These are phyloP conservation scores for Ophiostoma sp. DNA, from an alignment of 2,329 filamentous ascomycete species.

Conservation along the genomic window DNA sequence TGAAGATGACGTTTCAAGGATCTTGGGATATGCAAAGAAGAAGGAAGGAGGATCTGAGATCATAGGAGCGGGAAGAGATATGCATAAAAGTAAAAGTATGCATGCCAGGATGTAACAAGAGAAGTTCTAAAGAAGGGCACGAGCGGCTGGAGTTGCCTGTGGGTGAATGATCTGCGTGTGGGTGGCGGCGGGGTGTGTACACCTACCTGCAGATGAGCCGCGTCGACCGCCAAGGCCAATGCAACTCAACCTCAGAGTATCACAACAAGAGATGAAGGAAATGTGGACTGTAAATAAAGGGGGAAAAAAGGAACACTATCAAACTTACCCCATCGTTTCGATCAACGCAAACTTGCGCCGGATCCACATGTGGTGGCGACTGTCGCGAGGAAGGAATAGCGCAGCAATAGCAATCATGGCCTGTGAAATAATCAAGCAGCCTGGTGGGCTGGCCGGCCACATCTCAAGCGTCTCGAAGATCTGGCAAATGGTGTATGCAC, in stretches of 20 bases:
- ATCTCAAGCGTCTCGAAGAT: conserved; percentile 76
- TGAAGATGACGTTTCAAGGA: neutral
- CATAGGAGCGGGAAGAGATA: neutral
- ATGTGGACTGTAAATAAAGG: neutral
- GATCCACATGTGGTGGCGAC: conserved; percentile 73
- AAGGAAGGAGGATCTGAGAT: neutral
- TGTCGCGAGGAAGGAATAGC: conserved; percentile 76
- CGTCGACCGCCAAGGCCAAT: neutral
- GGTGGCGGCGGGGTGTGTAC: neutral
- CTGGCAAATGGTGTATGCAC: conserved; percentile 71
- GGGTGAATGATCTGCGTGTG: conserved; percentile 9
- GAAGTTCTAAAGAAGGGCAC: neutral
- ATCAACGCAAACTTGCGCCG: conserved; percentile 75
- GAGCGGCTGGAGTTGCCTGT: neutral
- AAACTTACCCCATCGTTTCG: conserved; percentile 50
- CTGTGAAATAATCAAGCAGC: conserved; percentile 71
- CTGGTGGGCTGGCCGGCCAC: conserved; percentile 69
- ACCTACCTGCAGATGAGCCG: conserved; percentile 1
- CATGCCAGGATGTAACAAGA: neutral
- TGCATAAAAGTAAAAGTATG: neutral
- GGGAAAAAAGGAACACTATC: neutral
- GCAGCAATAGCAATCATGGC: conserved; percentile 73
- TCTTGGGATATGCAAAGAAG: neutral
- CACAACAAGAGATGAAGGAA: neutral
- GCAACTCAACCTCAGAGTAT: neutral